Evolutionary conservation across 2,329 filamentous ascomycete genomes (phyloP).

Genomic region (Trichoderma endophyticum): DNA sequence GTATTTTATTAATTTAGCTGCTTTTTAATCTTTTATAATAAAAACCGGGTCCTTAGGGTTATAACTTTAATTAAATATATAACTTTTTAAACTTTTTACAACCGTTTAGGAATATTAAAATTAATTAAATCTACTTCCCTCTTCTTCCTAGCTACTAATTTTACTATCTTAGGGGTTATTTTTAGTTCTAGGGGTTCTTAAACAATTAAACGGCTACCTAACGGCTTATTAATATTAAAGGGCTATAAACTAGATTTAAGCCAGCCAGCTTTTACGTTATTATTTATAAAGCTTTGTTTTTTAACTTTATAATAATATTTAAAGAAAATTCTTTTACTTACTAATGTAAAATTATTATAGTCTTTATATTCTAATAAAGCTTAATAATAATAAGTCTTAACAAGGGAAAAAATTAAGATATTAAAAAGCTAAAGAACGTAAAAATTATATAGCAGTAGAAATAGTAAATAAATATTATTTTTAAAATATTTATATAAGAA

Average conservation of each 20-base stretch:
- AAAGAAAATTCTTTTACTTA: neutral
- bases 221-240: neutral
- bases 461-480: neutral
- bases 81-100: neutral
- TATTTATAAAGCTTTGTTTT: neutral
- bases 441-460: neutral
- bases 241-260: neutral
- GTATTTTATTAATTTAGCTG: neutral
- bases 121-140: neutral
- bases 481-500: constrained; percentile 16
- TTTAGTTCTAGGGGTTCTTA: neutral
- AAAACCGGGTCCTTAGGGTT: neutral
- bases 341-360: neutral
- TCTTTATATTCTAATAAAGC: neutral
- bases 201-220: neutral
- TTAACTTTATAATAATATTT: neutral
- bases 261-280: neutral
- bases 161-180: neutral
- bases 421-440: neutral
- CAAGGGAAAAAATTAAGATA: neutral
- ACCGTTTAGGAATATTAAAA: neutral
- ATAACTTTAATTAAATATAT: neutral
- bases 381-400: neutral
- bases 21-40: neutral
- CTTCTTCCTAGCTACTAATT: neutral